Conservation (phyloP, 139 green algal species). For the Chlorella sp. region DNA sequence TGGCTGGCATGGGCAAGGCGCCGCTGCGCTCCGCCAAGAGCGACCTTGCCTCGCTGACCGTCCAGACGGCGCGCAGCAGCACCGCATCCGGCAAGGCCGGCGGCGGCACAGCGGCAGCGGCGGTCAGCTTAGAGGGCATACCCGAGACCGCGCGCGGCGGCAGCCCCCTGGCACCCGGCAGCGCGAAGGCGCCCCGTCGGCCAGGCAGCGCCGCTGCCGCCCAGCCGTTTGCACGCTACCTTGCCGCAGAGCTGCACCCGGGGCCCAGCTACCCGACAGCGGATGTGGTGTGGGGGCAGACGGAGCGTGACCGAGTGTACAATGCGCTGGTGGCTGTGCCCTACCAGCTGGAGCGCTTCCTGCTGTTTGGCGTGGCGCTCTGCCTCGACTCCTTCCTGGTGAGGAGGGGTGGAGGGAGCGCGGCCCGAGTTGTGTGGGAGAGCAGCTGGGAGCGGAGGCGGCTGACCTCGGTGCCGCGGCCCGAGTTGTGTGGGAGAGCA, state of each 20-base stretch:
- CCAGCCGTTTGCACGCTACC: slow-evolving; percentile 31
- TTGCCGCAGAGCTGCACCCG: slow-evolving; percentile 36
- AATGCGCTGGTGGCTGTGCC: slow-evolving; percentile 88
- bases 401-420: not conserved
- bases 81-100: not conserved
- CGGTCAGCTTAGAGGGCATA: not conserved
- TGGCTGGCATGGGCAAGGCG: not conserved
- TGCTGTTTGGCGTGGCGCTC: slow-evolving; percentile 75
- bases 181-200: not conserved
- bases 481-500: not conserved
- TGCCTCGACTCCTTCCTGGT: slow-evolving; percentile 84
- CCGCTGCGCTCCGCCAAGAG: slow-evolving; percentile 18
- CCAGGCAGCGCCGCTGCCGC: not conserved
- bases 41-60: not conserved
- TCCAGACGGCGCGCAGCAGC: slow-evolving; percentile 1
- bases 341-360: slow-evolving; percentile 87
- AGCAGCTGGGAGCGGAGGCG: not conserved
- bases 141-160: not conserved
- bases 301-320: slow-evolving; percentile 84
- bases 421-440: not conserved
- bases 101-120: not conserved
- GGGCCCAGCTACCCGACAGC: slow-evolving; percentile 53
- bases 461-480: too few species aligned
- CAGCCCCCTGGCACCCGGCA: not conserved
- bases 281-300: slow-evolving; percentile 79